Conservation (phyloP, 2,329 filamentous ascomycete genomes). For the Fusarium marasasianum region DNA sequence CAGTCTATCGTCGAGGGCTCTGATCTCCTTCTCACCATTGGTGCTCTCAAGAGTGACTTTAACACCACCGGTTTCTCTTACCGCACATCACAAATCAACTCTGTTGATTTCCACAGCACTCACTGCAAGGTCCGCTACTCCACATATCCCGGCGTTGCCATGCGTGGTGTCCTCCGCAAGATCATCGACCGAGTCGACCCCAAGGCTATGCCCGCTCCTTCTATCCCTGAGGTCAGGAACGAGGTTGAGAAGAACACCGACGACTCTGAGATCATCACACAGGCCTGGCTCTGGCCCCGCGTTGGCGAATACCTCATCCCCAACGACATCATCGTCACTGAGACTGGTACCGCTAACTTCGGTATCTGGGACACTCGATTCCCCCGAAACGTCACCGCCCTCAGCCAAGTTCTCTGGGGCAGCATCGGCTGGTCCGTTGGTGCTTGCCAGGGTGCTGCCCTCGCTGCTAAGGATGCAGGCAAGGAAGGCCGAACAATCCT, state of each 20-base stretch:
- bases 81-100: slow-evolving; percentile 77
- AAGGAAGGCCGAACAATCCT: slow-evolving; percentile 75
- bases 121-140: slow-evolving; percentile 79
- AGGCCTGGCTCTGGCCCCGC: slow-evolving; percentile 81
- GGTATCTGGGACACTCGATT: slow-evolving; percentile 88
- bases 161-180: slow-evolving; percentile 81
- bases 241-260: slow-evolving; percentile 55
- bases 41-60: slow-evolving; percentile 77
- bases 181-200: slow-evolving; percentile 69
- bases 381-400: slow-evolving; percentile 77
- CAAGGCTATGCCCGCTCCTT: slow-evolving; percentile 64
- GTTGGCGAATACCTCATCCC: slow-evolving; percentile 76
- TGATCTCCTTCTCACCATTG: slow-evolving; percentile 76
- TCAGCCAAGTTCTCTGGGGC: slow-evolving; percentile 82
- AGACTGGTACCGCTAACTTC: slow-evolving; percentile 89
- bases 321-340: slow-evolving; percentile 82
- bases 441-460: slow-evolving; percentile 71
- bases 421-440: slow-evolving; percentile 70
- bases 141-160: slow-evolving; percentile 79
- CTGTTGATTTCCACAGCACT: slow-evolving; percentile 83
- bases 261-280: slow-evolving; percentile 63
- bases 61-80: slow-evolving; percentile 87
- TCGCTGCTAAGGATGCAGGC: slow-evolving; percentile 74
- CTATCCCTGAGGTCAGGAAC: slow-evolving; percentile 64
- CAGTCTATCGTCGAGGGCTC: slow-evolving; percentile 71